phyloP scores from a whole-genome alignment of 2,329 filamentous ascomycete species.

The Ceratocystis papillata region DNA sequence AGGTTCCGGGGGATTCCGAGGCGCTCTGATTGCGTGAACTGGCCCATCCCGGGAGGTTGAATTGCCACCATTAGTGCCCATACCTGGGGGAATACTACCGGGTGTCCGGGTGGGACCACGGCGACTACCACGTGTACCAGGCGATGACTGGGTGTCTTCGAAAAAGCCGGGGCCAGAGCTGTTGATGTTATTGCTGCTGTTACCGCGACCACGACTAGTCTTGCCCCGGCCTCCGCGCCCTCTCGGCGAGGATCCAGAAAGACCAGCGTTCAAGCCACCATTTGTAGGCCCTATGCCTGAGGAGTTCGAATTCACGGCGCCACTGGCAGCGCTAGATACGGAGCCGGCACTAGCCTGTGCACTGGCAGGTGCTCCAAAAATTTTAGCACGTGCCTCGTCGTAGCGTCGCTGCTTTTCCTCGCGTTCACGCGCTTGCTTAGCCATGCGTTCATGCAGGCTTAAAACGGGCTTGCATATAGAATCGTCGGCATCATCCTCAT shows the following conservation, averaged over 20 bases:
- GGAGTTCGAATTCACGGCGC: too few relatives aligned
- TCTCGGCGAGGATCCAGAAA: not conserved
- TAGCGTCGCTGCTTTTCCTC: conserved; percentile 88
- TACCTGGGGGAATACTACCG: conserved; percentile 10
- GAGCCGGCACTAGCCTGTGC: conserved; percentile 26
- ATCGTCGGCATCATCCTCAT: conserved; percentile 48
- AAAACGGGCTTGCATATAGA: conserved; percentile 41
- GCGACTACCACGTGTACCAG: not conserved
- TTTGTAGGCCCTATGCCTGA: not conserved
- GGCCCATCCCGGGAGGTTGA: conserved; percentile 51
- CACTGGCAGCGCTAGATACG: conserved; percentile 7
- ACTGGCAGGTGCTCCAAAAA: conserved; percentile 55
- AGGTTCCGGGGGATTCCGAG: conserved; percentile 61
- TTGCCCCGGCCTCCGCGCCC: conserved; percentile 34
- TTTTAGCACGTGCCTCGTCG: conserved; percentile 75
- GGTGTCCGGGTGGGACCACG: not conserved
- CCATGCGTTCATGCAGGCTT: conserved; percentile 62
- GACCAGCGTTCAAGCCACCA: not conserved
- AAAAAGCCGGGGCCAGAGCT: not conserved
- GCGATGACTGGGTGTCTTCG: not conserved
- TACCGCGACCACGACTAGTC: conserved; percentile 35
- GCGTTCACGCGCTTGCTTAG: conserved; percentile 64
- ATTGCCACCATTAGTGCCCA: conserved; percentile 32
- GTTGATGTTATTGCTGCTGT: not conserved
- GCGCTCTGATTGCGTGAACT: conserved; percentile 59